Evolutionary conservation across 768 basidiomycete genomes (phyloP).

Genomic region (Neoboletus subvelutipes): DNA sequence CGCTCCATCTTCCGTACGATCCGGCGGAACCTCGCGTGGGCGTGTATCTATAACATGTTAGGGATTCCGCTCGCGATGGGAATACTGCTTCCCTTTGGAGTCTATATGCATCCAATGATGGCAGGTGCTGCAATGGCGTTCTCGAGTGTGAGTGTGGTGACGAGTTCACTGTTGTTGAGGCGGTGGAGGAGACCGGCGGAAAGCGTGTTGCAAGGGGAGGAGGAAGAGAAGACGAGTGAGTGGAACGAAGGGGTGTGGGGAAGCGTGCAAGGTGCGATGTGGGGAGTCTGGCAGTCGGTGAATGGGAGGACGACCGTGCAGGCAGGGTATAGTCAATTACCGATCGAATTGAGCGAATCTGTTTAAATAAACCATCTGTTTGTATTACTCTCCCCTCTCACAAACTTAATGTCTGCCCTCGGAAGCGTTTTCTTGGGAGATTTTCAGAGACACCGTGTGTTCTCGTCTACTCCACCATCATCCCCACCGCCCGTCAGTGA

Average conservation of each 20-base stretch:
- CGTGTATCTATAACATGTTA: conserved; percentile 89
- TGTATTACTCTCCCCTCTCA: background rate
- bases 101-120: conserved; percentile 97
- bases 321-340: conserved; percentile 69
- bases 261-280: conserved; percentile 41
- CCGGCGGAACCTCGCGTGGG: conserved; percentile 92
- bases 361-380: conserved; percentile 19
- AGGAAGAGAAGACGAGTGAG: conserved; percentile 31
- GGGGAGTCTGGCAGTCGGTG: conserved; percentile 50
- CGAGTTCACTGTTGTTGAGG: conserved; percentile 80
- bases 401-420: conserved; percentile 53
- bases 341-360: conserved; percentile 58
- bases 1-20: conserved; percentile 87
- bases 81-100: conserved; percentile 83
- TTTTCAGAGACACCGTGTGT: conserved; percentile 60
- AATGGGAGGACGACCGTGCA: conserved; percentile 37
- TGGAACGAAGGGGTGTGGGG: conserved; percentile 28
- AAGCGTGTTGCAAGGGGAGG: conserved; percentile 69
- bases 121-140: conserved; percentile 99
- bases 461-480: conserved; percentile 55
- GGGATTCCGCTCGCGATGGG: conserved; percentile 99
- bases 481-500: conserved; percentile 36
- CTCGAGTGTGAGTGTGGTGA: conserved; percentile 93
- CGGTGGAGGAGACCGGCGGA: conserved; percentile 76
- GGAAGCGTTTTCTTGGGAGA: conserved; percentile 85